Evolutionary conservation across 352 stramenopile genomes (phyloP).

Genomic region (Sclerospora graminicola): DNA sequence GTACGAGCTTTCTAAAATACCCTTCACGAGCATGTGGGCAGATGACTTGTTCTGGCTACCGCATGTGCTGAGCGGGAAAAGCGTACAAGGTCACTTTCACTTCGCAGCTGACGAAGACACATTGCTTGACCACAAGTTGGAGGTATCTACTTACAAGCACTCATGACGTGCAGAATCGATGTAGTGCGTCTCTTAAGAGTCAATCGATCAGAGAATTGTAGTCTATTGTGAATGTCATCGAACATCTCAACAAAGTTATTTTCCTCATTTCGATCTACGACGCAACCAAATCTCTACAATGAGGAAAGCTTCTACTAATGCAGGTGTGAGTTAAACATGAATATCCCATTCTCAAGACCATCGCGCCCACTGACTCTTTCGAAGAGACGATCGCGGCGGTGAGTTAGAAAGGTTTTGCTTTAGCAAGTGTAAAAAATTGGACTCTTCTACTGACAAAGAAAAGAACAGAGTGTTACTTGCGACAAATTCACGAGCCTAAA

Average conservation of each 20-base stretch:
- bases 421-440: constrained; percentile 86
- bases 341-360: constrained; percentile 78
- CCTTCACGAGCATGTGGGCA: constrained; percentile 82
- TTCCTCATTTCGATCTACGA: constrained; percentile 59
- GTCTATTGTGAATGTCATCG: constrained; percentile 65
- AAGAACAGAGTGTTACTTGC: constrained; percentile 86
- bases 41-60: constrained; percentile 81
- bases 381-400: constrained; percentile 44
- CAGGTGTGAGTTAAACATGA: no score
- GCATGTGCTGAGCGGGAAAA: constrained; percentile 54
- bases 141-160: constrained; percentile 4
- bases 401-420: constrained; percentile 55
- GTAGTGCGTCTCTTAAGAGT: not conserved
- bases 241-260: constrained; percentile 59
- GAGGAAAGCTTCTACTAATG: no score
- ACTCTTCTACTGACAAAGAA: constrained; percentile 65
- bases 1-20: constrained; percentile 51
- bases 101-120: constrained; percentile 65
- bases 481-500: constrained; percentile 8
- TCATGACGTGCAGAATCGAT: not conserved
- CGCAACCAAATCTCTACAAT: no score
- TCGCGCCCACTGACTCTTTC: constrained; percentile 40
- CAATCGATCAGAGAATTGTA: constrained; percentile 87
- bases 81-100: constrained; percentile 57
- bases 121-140: constrained; percentile 41